Evolutionary conservation across 371 early-diverging fungal genomes (phyloP), one percentile per base, ranked within the genome.

Genomic region (Rhizopus stolonifer): DNA sequence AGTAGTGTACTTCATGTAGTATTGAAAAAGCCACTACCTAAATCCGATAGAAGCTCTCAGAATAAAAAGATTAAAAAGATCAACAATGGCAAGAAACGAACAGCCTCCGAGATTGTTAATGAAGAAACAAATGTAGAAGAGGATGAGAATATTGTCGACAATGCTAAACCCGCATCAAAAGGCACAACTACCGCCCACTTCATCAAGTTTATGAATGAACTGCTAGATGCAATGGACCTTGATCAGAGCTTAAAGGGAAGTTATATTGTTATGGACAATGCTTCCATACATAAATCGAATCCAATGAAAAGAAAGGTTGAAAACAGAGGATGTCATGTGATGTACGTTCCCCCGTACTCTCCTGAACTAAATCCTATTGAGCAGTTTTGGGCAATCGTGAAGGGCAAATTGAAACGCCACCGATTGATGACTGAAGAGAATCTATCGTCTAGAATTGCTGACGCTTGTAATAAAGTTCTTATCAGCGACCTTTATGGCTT

Each of bases 381-480:
- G 22, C 34, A 52, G 33, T 52, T 44, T 44, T 52, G 44, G 46
- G 39, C 46, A 9, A 3, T 52, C 13, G 53, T 44, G 13, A 25
- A 52, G 32, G 53, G 53, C 5, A 54, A 46, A 25, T 14, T 45
- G 39, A 54, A 33, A 43, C 15, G n/a, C n/a, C n/a, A n/a, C n/a
- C n/a, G n/a, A n/a, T n/a, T n/a, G n/a, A n/a, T n/a, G n/a, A n/a
- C n/a, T 43, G 52, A 52, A 55, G 45, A 54, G 26, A 44, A 54
- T 48, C 24, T 55, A 22, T 42, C 36, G 22, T 7, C 6, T 17
- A 46, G 54, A 54, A 48, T 56, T 44, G 22, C 54, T 18, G 54
- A 46, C 24, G 54, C 39, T 15, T 54, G 46, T 46, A 54, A 38
- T n/a, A 10, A 46, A 17, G 19, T 54, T 15, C 19, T 11, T 19